Base-by-base conservation (phyloP, 176 grass and related monocot species). In the Tillandsia fasciculata region DNA sequence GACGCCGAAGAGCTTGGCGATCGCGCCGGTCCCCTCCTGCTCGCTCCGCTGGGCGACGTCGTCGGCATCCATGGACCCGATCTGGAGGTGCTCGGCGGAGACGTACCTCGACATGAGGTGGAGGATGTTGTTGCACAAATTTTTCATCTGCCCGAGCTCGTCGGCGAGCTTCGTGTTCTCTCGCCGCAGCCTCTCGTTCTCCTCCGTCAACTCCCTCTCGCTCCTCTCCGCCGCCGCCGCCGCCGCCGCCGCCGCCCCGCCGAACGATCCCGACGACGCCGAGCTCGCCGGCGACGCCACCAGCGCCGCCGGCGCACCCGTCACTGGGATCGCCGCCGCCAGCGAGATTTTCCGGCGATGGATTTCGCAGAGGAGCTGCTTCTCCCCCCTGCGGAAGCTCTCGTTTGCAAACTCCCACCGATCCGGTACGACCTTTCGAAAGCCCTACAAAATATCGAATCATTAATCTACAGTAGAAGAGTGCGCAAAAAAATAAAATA, bases 331-430 rank as follows among this genome's bases (percentile, higher is more conserved):
- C 33, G 42, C 13, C 1, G 11, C 12, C 26, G 69, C 11, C 12
- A 52, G 51, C 2, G 24, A 26, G 8, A 71, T 56, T 53, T 71
- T 71, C 51, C 69, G 69, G 12, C 69, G 69, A 14, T 57, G 69
- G 51, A 71, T 71, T 20, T 71, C 69, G 26, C 69, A 71, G 11
- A 71, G 50, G n/a, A 57, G 51, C 69, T 3, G 12, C 69, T 71
- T 71, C 51, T 71, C 69, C 8, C 69, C 69, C 26, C 69, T 51
- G 20, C 69, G 49, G 50, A 71, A 71, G 69, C 23, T 53, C 12
- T 71, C 69, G 69, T 68, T 48, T 15, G 42, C 27, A 12, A 68
- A 68, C 49, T 68, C 65, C 65, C 65, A 68, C 65, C 65, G 65
- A 68, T 49, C 65, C 65, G 33, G 28, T 4, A 17, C 65, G 12